Conservation (phyloP, 768 basidiomycete species). For the Auricularia heimuer region DNA sequence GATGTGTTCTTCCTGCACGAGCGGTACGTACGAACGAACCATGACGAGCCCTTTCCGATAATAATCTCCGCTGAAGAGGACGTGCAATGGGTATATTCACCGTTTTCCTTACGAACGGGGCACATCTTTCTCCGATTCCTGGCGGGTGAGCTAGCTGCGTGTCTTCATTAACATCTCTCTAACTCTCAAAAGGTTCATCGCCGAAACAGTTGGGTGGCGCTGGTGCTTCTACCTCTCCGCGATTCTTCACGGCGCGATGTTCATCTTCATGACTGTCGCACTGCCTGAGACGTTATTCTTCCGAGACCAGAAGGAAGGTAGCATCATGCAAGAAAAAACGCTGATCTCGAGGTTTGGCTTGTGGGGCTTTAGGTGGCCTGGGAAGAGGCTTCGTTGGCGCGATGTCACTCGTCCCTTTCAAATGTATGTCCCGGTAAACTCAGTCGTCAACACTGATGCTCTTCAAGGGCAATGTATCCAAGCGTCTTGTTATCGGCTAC, state of each 20-base stretch:
- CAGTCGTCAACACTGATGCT: background rate
- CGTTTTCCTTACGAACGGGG: conserved; percentile 32
- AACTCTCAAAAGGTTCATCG: conserved; percentile 23
- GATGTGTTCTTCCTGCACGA: conserved; percentile 29
- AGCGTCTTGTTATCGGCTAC: conserved; percentile 29
- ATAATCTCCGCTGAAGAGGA: conserved; percentile 16
- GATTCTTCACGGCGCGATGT: conserved; percentile 32
- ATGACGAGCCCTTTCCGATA: too few relatives aligned
- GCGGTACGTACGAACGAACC: conserved; percentile 4
- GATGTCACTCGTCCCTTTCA: conserved; percentile 22
- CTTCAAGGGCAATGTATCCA: conserved; percentile 33
- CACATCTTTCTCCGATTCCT: conserved; percentile 32
- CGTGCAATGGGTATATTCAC: conserved; percentile 36
- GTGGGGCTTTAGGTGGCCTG: conserved; percentile 16
- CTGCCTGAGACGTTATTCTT: conserved; percentile 35
- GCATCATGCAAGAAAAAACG: conserved; percentile 6
- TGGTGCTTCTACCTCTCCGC: conserved; percentile 37
- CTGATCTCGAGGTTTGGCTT: background rate
- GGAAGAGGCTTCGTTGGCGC: conserved; percentile 18
- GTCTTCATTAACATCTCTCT: background rate
- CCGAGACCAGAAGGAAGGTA: conserved; percentile 15
- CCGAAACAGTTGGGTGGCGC: conserved; percentile 28
- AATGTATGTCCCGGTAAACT: background rate
- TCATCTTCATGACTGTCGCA: conserved; percentile 27
- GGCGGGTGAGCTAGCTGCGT: conserved; percentile 14